phyloP scores from a whole-genome alignment of 768 basidiomycete genomes.

The Boletellus emodensis region DNA sequence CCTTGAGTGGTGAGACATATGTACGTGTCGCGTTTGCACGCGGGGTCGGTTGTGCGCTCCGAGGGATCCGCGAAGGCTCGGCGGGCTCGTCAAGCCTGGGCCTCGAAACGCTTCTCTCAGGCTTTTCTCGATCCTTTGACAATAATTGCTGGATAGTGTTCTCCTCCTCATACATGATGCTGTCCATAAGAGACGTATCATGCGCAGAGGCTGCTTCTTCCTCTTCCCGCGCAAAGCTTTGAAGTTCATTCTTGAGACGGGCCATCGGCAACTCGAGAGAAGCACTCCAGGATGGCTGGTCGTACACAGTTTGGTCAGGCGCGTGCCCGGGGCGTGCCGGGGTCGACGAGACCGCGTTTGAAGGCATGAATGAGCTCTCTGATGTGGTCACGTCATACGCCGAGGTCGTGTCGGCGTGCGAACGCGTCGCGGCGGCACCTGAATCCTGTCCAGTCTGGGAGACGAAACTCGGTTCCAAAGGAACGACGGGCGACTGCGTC shows the following conservation, averaged over 20 bases:
- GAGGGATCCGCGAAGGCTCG: conserved; percentile 32
- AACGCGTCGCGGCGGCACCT: conserved; percentile 11
- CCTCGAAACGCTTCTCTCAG: conserved; percentile 38
- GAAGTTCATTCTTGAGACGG: conserved; percentile 59
- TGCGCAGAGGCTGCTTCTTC: conserved; percentile 34
- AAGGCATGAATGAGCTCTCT: conserved; percentile 73
- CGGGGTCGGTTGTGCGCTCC: conserved; percentile 31
- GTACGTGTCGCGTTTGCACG: conserved; percentile 31
- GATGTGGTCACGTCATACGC: conserved; percentile 44
- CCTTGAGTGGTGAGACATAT: conserved; percentile 48
- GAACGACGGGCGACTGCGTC: conserved; percentile 30
- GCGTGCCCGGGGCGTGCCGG: conserved; percentile 46
- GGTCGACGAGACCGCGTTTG: conserved; percentile 73
- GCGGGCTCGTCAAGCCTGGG: conserved; percentile 49
- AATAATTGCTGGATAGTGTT: conserved; percentile 24
- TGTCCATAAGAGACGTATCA: conserved; percentile 21
- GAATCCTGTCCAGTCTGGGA: conserved; percentile 10
- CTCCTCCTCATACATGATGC: conserved; percentile 31
- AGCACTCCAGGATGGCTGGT: conserved; percentile 65
- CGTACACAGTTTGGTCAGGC: conserved; percentile 39
- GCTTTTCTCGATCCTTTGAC: conserved; percentile 42
- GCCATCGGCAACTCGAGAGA: conserved; percentile 74
- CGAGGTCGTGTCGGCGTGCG: conserved; percentile 4
- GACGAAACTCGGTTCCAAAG: conserved; percentile 13
- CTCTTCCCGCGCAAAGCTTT: conserved; percentile 42